phyloP scores from a whole-genome alignment of 352 stramenopile species.

The Globisporangium paroecandrum region DNA sequence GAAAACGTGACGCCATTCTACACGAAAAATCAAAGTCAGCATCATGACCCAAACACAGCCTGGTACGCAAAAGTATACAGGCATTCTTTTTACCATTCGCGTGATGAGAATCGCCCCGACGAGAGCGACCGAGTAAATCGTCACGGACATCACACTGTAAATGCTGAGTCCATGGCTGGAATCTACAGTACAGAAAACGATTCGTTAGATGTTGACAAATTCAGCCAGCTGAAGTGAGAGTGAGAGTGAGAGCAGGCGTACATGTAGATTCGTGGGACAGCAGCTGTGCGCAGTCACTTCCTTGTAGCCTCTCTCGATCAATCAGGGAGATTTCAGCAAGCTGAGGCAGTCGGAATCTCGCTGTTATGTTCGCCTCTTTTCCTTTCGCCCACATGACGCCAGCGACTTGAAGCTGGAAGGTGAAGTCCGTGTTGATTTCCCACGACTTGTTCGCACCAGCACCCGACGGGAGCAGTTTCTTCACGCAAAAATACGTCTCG shows the following conservation, averaged over 20 bases:
- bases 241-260: conserved; percentile 18
- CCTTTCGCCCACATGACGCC: conserved; percentile 40
- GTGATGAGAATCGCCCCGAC: conserved; percentile 75
- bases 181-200: conserved; percentile 21
- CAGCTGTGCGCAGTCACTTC: conserved; percentile 66
- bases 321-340: conserved; percentile 65
- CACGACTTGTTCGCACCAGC: conserved; percentile 52
- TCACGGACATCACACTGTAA: conserved; percentile 87
- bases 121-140: conserved; percentile 73
- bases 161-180: conserved; percentile 71
- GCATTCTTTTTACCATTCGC: conserved; percentile 50
- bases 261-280: conserved; percentile 59
- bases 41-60: neutral
- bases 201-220: conserved; percentile 12
- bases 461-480: conserved; percentile 61
- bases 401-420: conserved; percentile 71
- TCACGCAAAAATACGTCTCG: conserved; percentile 72
- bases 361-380: conserved; percentile 9
- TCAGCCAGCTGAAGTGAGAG: neutral
- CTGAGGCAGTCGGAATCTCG: conserved; percentile 32
- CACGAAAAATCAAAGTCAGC: neutral
- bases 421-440: conserved; percentile 67
- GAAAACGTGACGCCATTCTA: conserved; percentile 84
- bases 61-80: neutral
- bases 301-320: conserved; percentile 45